Conservation (phyloP, 2,329 filamentous ascomycete species). For the Aspergillus sojae region DNA sequence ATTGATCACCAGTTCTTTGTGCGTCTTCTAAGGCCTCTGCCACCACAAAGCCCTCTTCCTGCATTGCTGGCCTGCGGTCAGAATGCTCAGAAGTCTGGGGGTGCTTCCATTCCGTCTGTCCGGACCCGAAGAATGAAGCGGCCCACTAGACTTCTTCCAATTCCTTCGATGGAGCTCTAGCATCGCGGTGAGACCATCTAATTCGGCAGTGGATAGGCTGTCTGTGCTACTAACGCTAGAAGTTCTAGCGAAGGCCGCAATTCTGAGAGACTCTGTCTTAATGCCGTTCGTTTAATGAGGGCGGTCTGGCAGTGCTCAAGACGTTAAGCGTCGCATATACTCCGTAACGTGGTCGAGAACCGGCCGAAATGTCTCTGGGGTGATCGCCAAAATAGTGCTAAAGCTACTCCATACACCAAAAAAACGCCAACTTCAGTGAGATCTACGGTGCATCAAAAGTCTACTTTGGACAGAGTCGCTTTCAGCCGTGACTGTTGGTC, state of each 20-base stretch:
- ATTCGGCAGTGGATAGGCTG: neutral
- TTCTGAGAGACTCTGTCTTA: neutral
- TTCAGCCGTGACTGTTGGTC: constrained; percentile 15
- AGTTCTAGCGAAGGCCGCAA: constrained; percentile 1
- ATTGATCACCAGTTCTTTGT: constrained; percentile 27
- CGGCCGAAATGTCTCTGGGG: constrained; percentile 11
- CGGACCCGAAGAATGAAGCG: neutral
- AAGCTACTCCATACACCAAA: constrained; percentile 14
- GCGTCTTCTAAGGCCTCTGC: constrained; percentile 16
- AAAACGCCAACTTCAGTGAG: constrained; percentile 8
- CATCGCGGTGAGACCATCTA: neutral
- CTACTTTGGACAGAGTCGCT: neutral
- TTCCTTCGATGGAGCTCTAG: neutral
- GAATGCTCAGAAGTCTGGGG: neutral
- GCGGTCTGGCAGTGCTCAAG: neutral
- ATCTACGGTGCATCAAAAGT: constrained; percentile 5
- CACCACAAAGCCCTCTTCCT: neutral
- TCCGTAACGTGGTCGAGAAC: neutral
- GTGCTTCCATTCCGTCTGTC: neutral
- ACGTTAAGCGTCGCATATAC: neutral
- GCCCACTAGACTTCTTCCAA: constrained; percentile 1
- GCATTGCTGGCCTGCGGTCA: constrained; percentile 5
- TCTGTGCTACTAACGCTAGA: neutral
- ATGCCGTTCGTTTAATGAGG: neutral
- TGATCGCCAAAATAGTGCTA: constrained; percentile 20